Evolutionary conservation across 805 yeast genomes (phyloP).

Genomic region (Yueomyces sinensis): DNA sequence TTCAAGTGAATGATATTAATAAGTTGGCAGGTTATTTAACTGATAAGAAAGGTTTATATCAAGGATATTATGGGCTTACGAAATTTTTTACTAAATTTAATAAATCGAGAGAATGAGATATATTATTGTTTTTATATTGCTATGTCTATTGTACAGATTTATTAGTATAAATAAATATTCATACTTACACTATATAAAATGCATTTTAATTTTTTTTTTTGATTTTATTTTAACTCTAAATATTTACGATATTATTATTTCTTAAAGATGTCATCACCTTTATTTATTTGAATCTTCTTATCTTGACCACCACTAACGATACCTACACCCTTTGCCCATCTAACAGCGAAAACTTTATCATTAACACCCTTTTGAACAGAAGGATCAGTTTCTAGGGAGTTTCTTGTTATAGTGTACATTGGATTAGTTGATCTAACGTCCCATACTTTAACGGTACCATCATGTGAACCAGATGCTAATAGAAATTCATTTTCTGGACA

Average conservation of each 20-base stretch:
- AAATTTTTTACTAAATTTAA: constrained; percentile 23
- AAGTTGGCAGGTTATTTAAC: constrained; percentile 50
- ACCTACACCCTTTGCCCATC: constrained; percentile 70
- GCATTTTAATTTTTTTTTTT: too few relatives aligned
- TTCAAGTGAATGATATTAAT: constrained; percentile 20
- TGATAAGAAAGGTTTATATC: constrained; percentile 55
- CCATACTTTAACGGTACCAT: constrained; percentile 92
- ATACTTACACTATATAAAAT: too few relatives aligned
- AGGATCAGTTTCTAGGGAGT: constrained; percentile 28
- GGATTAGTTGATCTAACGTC: constrained; percentile 79
- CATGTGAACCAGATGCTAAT: constrained; percentile 89
- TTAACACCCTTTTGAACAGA: constrained; percentile 30
- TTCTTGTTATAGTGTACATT: constrained; percentile 67
- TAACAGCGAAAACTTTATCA: constrained; percentile 71
- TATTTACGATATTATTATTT: too few relatives aligned
- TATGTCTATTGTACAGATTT: too few relatives aligned
- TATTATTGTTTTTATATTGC: too few relatives aligned
- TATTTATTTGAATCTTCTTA: constrained; percentile 79
- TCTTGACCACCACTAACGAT: constrained; percentile 91
- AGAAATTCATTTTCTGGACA: constrained; percentile 69
- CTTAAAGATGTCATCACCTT: constrained; percentile 26
- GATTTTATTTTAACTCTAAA: too few relatives aligned
- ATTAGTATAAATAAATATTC: too few relatives aligned
- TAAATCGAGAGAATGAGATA: too few relatives aligned
- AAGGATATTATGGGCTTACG: constrained; percentile 59